A percentile compares a stretch with the other conserved stretches of the same genome.
Evolutionary conservation across 2,329 filamentous ascomycete species (phyloP).

Genomic region (Colletotrichum spinosum): DNA sequence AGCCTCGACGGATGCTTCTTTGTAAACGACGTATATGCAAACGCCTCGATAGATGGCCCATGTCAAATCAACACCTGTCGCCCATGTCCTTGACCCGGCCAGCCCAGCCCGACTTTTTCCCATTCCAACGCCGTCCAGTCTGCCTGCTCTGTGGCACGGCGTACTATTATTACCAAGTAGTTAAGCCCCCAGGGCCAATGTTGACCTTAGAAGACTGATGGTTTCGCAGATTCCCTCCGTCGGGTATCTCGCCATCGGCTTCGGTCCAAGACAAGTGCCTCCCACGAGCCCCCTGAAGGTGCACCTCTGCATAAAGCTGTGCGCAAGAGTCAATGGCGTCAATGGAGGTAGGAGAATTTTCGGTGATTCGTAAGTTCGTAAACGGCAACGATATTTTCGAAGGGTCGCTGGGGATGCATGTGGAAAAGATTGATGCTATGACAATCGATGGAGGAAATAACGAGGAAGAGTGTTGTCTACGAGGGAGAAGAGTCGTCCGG

Average conservation of each 20-base stretch:
- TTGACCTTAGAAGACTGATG: not conserved
- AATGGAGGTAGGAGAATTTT: constrained; percentile 12
- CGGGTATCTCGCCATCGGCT: not conserved
- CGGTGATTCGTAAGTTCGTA: constrained; percentile 26
- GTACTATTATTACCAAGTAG: constrained; percentile 7
- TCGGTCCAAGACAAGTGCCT: constrained; percentile 1
- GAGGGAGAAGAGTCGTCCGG: constrained; percentile 1
- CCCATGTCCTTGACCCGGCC: constrained; percentile 16
- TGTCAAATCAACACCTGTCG: constrained; percentile 22
- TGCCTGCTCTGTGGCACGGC: constrained; percentile 1
- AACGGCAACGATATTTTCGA: constrained; percentile 26
- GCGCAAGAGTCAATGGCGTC: constrained; percentile 32
- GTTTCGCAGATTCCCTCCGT: not conserved
- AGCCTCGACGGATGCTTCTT: constrained; percentile 1
- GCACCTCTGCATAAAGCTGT: constrained; percentile 27
- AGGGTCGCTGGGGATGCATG: constrained; percentile 23
- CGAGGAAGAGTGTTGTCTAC: constrained; percentile 30
- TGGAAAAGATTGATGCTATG: constrained; percentile 22
- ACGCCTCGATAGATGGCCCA: constrained; percentile 1
- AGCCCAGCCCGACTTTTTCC: constrained; percentile 9
- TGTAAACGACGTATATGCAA: constrained; percentile 28
- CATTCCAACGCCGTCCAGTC: constrained; percentile 28
- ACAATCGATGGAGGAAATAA: constrained; percentile 19
- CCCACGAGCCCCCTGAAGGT: constrained; percentile 10
- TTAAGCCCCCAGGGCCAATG: constrained; percentile 32